These are phyloP conservation scores for Diplodia intermedia DNA, from an alignment of 2,329 filamentous ascomycete species.

Conservation along the genomic window DNA sequence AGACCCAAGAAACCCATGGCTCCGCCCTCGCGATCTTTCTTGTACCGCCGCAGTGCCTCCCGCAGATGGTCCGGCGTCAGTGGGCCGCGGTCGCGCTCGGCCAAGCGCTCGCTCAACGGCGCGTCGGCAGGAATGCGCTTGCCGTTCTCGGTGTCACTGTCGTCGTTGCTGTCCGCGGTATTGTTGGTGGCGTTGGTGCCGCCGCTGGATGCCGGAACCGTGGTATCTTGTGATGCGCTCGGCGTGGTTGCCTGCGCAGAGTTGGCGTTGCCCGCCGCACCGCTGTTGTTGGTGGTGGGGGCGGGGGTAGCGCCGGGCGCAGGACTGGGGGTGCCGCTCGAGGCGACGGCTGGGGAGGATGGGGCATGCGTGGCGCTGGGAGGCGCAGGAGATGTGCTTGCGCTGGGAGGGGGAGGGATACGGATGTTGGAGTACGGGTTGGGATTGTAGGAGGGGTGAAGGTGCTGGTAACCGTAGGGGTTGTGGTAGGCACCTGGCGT, in stretches of 20 bases:
- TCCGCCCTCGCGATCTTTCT: constrained; percentile 66
- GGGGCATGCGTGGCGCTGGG: neutral
- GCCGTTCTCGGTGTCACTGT: neutral
- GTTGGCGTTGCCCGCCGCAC: neutral
- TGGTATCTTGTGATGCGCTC: constrained; percentile 10
- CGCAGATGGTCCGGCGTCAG: constrained; percentile 76
- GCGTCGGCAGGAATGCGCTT: constrained; percentile 20
- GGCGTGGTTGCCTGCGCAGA: constrained; percentile 17
- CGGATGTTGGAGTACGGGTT: constrained; percentile 32
- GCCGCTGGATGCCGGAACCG: constrained; percentile 10
- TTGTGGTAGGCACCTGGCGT: constrained; percentile 38
- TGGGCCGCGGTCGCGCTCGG: constrained; percentile 59
- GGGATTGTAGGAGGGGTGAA: constrained; percentile 13
- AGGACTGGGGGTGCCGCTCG: constrained; percentile 8
- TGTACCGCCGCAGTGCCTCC: constrained; percentile 75
- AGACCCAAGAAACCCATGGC: constrained; percentile 60
- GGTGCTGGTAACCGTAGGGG: constrained; percentile 37
- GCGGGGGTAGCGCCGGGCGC: constrained; percentile 7
- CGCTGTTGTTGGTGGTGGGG: constrained; percentile 12
- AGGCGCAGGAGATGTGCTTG: constrained; percentile 13
- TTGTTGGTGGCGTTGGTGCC: neutral
- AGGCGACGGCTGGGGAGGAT: neutral
- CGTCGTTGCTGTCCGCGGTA: neutral
- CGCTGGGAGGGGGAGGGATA: constrained; percentile 20
- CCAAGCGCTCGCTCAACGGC: constrained; percentile 31